Percentiles rank a stretch among this genome's conserved stretches.
These are phyloP conservation scores for Drosera capensis DNA, from an alignment of 148 eudicot genomes.

Conservation along the genomic window DNA sequence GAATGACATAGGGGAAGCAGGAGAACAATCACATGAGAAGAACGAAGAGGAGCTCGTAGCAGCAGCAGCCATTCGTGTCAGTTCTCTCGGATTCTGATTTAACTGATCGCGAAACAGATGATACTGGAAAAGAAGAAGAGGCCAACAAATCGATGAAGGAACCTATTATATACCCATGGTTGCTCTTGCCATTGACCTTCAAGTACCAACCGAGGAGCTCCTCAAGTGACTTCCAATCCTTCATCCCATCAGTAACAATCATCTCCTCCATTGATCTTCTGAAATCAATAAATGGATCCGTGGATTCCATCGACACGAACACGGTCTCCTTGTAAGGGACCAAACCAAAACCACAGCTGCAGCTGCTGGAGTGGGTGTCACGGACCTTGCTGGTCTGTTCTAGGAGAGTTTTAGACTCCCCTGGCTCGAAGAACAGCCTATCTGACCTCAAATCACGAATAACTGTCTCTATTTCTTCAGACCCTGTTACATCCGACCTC, in stretches of 20 bases:
- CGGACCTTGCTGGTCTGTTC: background rate
- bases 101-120: background rate
- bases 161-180: constrained; percentile 56
- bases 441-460: constrained; percentile 40
- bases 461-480: constrained; percentile 28
- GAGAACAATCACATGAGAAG: constrained; percentile 18
- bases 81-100: background rate
- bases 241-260: constrained; percentile 65
- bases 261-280: constrained; percentile 72
- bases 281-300: constrained; percentile 53
- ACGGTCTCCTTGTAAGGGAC: constrained; percentile 23
- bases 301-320: constrained; percentile 47
- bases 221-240: constrained; percentile 49
- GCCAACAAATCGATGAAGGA: constrained; percentile 75
- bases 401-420: constrained; percentile 29
- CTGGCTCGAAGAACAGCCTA: constrained; percentile 62
- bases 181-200: constrained; percentile 36
- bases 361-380: background rate
- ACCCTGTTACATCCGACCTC: constrained; percentile 10
- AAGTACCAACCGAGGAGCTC: constrained; percentile 57
- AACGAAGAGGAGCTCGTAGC: constrained; percentile 19
- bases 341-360: background rate
- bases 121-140: constrained; percentile 10
- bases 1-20: constrained; percentile 28
- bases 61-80: background rate